Evolutionary conservation across 1,139 yeast genomes (phyloP).

Genomic region (Kazachstania sp.): DNA sequence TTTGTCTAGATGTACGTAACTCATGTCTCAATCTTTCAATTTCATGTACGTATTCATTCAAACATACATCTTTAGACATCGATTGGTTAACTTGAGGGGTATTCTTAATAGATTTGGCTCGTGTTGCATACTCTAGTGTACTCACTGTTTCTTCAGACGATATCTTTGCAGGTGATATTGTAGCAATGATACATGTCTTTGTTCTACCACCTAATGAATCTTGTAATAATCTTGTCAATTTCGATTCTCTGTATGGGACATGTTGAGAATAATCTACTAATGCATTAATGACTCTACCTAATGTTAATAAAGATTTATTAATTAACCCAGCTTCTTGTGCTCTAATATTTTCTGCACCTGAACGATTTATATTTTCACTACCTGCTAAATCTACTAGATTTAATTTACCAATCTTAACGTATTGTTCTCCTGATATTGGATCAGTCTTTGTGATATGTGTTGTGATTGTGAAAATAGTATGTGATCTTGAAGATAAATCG

Average conservation of each 20-base stretch:
- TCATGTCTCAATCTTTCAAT: constrained; percentile 55
- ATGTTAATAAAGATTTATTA: constrained; percentile 70
- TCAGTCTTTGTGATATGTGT: constrained; percentile 40
- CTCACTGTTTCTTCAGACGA: constrained; percentile 73
- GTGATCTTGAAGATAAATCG: constrained; percentile 67
- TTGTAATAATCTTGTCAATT: constrained; percentile 66
- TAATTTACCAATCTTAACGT: constrained; percentile 49
- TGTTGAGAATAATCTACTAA: constrained; percentile 54
- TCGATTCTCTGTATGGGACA: constrained; percentile 81
- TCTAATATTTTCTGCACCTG: constrained; percentile 70
- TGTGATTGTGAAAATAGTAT: constrained; percentile 61
- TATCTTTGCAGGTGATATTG: constrained; percentile 70
- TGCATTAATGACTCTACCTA: constrained; percentile 77
- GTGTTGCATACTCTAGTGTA: constrained; percentile 76
- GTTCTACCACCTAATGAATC: constrained; percentile 82
- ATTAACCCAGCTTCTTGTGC: constrained; percentile 88
- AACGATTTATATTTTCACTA: constrained; percentile 67
- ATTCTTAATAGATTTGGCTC: constrained; percentile 72
- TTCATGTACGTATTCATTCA: constrained; percentile 44
- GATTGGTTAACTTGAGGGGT: constrained; percentile 57
- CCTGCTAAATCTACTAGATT: constrained; percentile 88
- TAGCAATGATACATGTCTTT: constrained; percentile 70
- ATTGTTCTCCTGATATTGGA: constrained; percentile 34
- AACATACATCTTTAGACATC: constrained; percentile 42
- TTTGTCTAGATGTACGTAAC: constrained; percentile 50